Base-by-base conservation (phyloP, 1,284 basidiomycete species). In the Sphagnurus paluster region DNA sequence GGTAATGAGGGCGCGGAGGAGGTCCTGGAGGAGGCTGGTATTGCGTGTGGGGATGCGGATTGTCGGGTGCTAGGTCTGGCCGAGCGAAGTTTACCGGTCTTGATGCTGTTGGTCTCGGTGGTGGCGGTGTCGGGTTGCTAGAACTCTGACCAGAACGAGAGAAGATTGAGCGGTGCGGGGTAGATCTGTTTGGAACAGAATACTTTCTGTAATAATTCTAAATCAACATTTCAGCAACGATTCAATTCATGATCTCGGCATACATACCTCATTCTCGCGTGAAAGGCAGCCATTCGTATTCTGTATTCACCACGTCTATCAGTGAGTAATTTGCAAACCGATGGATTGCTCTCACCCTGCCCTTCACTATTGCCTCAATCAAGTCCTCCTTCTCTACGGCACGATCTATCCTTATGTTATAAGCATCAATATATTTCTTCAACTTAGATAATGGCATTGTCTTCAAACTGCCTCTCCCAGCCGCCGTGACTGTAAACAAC, bases 301-400 rank as follows among this genome's bases (percentile, higher is more conserved):
- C 79, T 80, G 44, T 13, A n/a, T n/a, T n/a, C n/a, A n/a, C n/a
- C n/a, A n/a, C n/a, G n/a, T n/a, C n/a, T n/a, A n/a, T 35, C 28
- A 28, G 35, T 37, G 13, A 28, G 7, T 48, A 7, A 4, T 9
- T 16, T 25, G 14, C 19, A 30, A 7, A 44, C 9, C 7, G 20
- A 44, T 29, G 4, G 28, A 21, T 23, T 14, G 13, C 13, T 64
- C 76, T 52, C 56, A 86, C 86, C 60, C 82, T 75, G 20, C 76
- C 76, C 11, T 66, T 64, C 1, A 87, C 46, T 34, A 87, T 75
- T 24, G 71, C 75, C 42, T 87, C 79, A 16, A 90, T 77, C 24
- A 90, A 66, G 56, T 90, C 87, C 39, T 85, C 82, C 64, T 89
- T 90, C 63, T 90, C 87, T 9, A 90, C 70, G 2, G 80, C 77